phyloP scores from a whole-genome alignment of 208 protist species.

The Leptomonas pyrrhocoris region DNA sequence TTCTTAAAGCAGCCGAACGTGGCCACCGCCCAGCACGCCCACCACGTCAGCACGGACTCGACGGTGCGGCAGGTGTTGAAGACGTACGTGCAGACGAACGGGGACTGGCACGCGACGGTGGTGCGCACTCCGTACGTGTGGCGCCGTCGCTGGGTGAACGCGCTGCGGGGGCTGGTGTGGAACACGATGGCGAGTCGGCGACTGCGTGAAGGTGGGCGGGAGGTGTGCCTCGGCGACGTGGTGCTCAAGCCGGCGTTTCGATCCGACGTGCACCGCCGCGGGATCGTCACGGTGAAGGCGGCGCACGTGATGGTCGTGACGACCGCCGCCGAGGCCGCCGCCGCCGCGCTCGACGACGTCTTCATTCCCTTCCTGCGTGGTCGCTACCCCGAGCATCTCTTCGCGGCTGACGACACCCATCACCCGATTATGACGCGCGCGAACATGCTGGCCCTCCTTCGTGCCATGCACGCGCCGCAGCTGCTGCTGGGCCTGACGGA shows the following conservation, averaged over 20 bases:
- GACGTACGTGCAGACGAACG: slow-evolving; percentile 60
- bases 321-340: slow-evolving; percentile 46
- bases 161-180: slow-evolving; percentile 76
- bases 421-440: slow-evolving; percentile 79
- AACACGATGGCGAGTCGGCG: slow-evolving; percentile 83
- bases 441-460: slow-evolving; percentile 66
- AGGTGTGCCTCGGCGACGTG: slow-evolving; percentile 73
- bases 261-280: slow-evolving; percentile 53
- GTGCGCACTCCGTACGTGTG: slow-evolving; percentile 68
- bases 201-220: slow-evolving; percentile 35
- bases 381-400: slow-evolving; percentile 58
- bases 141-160: slow-evolving; percentile 82
- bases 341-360: slow-evolving; percentile 72
- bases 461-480: slow-evolving; percentile 60
- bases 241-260: slow-evolving; percentile 71
- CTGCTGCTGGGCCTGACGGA: slow-evolving; percentile 76
- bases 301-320: slow-evolving; percentile 74
- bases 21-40: slow-evolving; percentile 66
- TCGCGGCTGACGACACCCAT: slow-evolving; percentile 48
- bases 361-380: slow-evolving; percentile 86
- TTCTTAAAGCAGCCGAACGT: slow-evolving; percentile 71
- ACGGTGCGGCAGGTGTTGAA: slow-evolving; percentile 74
- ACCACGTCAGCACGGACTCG: slow-evolving; percentile 60
- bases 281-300: slow-evolving; percentile 72
- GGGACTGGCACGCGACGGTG: slow-evolving; percentile 70